phyloP scores from a whole-genome alignment of 2,329 filamentous ascomycete species.

The Epichloe festucae region DNA sequence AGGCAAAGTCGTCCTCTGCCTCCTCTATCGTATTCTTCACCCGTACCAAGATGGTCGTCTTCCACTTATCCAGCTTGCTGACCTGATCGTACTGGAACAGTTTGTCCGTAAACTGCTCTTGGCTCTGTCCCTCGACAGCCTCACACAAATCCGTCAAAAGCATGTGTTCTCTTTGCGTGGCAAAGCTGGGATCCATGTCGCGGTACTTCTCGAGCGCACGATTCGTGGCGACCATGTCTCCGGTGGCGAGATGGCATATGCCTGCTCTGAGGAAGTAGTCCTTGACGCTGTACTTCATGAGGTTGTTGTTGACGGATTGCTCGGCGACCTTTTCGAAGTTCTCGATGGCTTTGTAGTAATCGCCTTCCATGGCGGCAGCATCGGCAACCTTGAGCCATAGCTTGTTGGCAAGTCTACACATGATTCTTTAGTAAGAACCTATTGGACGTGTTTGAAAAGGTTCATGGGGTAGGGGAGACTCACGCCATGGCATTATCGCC shows the following conservation, averaged over 20 bases:
- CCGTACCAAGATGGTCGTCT: slow-evolving; percentile 71
- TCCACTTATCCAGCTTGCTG: slow-evolving; percentile 94
- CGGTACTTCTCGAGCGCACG: slow-evolving; percentile 72
- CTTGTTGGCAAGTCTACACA: slow-evolving; percentile 70
- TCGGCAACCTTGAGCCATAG: slow-evolving; percentile 88
- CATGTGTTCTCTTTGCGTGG: slow-evolving; percentile 66
- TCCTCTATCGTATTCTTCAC: slow-evolving; percentile 74
- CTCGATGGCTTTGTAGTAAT: slow-evolving; percentile 74
- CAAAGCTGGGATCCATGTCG: slow-evolving; percentile 67
- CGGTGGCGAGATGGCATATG: slow-evolving; percentile 67
- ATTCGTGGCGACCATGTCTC: slow-evolving; percentile 65
- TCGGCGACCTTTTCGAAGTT: slow-evolving; percentile 75
- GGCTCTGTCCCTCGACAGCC: slow-evolving; percentile 63
- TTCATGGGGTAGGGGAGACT: slow-evolving; percentile 20
- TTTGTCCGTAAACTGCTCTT: slow-evolving; percentile 74
- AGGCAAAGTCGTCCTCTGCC: slow-evolving; percentile 30
- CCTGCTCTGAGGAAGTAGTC: slow-evolving; percentile 92
- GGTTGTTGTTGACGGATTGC: slow-evolving; percentile 70
- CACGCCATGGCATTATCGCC: slow-evolving; percentile 73
- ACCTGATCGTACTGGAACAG: slow-evolving; percentile 83
- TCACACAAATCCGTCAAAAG: slow-evolving; percentile 65
- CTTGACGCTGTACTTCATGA: slow-evolving; percentile 90
- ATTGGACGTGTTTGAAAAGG: not conserved
- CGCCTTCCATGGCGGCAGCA: slow-evolving; percentile 63
- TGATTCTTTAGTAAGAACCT: not conserved